Evolutionary conservation across 805 yeast genomes (phyloP), one percentile per base, ranked within the genome.

Genomic region (Cyberlindnera xylosilytica): DNA sequence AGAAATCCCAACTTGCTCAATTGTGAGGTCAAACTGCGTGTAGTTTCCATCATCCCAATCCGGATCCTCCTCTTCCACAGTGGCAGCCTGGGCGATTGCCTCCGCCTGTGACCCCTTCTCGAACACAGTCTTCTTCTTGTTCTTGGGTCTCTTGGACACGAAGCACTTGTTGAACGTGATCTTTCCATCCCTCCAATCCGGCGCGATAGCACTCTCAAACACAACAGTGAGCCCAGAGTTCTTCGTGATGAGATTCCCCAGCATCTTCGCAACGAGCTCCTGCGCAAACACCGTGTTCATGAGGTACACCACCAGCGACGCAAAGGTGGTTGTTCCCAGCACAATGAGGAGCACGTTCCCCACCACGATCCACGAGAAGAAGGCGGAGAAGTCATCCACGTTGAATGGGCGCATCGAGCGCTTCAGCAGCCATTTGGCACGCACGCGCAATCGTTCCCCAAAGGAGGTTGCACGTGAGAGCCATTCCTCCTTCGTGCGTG

Each of bases 191-290:
- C 81, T 73, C 97, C 97, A 90, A 42, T 87, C 88, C 0, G 97
- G 97, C 6, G 89, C 95, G 44, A 91, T 86, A 1, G 98, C 99
- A 60, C 79, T 83, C 60, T 91, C 98, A 57, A 93, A 93, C 0
- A 87, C 81, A 8, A 93, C 96, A 0, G 83, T 78, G 48, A 90
- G 65, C 9, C 87, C 85, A 2, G 95, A 80, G 57, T 89, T 93
- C 47, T 76, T 76, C 6, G 98, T 90, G 42, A 93, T 76, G 44
- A 86, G 65, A 55, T 86, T 86, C 9, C 98, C 98, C 23, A 90
- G 70, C 52, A 76, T 72, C 36, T 82, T 70, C 1, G 97, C 97
- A 22, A 91, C 82, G 40, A 81, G 76, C 56, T 91, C 97, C 59
- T 91, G 73, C 0, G 70, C 70, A 46, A 66, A 60, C 2, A 68